Base-by-base conservation (phyloP, 495 filamentous ascomycete species). In the Trichocladium uniseriatum region DNA sequence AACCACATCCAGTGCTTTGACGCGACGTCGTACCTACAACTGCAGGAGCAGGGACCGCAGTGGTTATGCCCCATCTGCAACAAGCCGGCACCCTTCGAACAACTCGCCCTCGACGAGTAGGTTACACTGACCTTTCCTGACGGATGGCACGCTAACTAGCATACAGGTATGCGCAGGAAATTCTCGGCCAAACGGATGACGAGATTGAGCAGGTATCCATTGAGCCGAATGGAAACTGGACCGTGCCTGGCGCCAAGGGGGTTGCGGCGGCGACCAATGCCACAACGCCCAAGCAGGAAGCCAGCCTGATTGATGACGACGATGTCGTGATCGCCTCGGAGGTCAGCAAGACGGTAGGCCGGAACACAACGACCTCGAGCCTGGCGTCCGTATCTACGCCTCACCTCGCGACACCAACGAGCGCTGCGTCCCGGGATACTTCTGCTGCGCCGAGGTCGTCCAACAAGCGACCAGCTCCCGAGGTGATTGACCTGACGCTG, bases 1-100 rank as follows among this genome's bases (percentile, higher is more conserved):
- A 84, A 76, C 7, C 92, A 98, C 67, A 89, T 90, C 35, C 87
- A 92, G 57, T 97, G 92, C 59, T 97, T 97, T 61, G 92, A 98
- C 65, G 92, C 83, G n/a, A 80, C 79, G 2, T 94, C 88, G 2
- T 98, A 95, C 56, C 72, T 98, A 13, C 87, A 95, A 56, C 62
- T 98, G 32, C 89, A 96, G 59, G 89, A 96, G 63, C 92, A 98
- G 70, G 90, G 87, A 0, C 91, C 92, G 18, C 91, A 89, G 10
- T 98, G 92, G 92, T 72, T 79, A 18, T 98, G 92, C 58, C 92
- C 92, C 7, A 82, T 95, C 21, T 98, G 92, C 68, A 87, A 81
- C 61, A 94, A 95, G 55, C 67, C 79, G 0, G 80, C 87, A 8
- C 79, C 79, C 8, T 98, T 89, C 59, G 84, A 90, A 37, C 80